Base-by-base conservation (phyloP, 139 green algal genomes). In the Volvox reticuliferus region DNA sequence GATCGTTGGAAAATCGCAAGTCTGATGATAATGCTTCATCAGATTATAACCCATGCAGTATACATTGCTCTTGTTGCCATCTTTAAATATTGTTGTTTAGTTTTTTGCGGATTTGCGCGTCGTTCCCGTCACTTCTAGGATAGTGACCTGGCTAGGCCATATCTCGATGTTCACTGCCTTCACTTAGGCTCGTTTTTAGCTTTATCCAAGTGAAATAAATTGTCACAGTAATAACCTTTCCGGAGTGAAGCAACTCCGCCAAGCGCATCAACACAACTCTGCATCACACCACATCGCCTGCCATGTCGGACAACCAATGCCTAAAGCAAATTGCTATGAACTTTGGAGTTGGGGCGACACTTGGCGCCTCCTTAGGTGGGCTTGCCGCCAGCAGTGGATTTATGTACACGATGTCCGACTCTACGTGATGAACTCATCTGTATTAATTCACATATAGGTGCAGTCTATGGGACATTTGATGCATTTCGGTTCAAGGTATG, bases 271-370 rank as follows among this genome's bases (percentile, higher is more conserved):
- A 33, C 68, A 3, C 24, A n/a, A 76, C 68, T 28, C 68, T 76
- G 68, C 68, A 76, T 76, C 68, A 28, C 68, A 76, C 68, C 5
- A 3, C 68, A 24, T 28, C 71, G n/a, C 6, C n/a, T 28, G 65
- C 65, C 65, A 73, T 93, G 63, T 91, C 90, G 14, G 91, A 93
- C 28, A 93, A 91, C 68, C 37, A 68, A 28, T 94, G 91, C 65
- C 12, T 94, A 12, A 87, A 87, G 83, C 88, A 94, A 32, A 94
- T 94, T 63, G 91, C 88, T 5, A 88, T 88, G 33, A 94, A 94
- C 83, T 94, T 94, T 88, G 91, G 91, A 17, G 50, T 94, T 5
- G 91, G 91, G 14, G 82, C 88, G 2, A 86, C 88, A 1, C 76
- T 94, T 24, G 91, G 91, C 26, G 88, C 91, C 13, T 94, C 91